A percentile compares a stretch with the other conserved stretches of the same genome.
Evolutionary conservation across 2,329 filamentous ascomycete genomes (phyloP).

Genomic region (Sporothrix brunneoviolacea): DNA sequence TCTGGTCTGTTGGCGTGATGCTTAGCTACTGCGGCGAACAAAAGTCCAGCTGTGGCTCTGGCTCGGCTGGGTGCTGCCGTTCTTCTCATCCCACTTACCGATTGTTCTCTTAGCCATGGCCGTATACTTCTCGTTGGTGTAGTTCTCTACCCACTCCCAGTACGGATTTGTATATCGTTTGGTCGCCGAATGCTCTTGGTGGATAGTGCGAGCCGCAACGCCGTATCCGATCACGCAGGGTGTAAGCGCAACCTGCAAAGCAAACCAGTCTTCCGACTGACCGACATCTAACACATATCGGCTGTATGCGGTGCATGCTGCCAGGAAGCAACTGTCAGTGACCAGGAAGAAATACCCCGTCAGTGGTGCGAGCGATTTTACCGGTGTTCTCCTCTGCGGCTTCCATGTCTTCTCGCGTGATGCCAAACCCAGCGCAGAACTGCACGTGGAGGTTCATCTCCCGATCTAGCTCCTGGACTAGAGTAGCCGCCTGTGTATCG

Average conservation of each 20-base stretch:
- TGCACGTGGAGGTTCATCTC: constrained; percentile 77
- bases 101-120: constrained; percentile 64
- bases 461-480: constrained; percentile 68
- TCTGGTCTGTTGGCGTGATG: constrained; percentile 38
- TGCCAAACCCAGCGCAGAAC: constrained; percentile 76
- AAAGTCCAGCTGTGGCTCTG: background rate
- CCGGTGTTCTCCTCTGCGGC: constrained; percentile 67
- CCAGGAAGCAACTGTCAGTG: no score
- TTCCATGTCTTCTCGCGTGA: constrained; percentile 67
- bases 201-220: constrained; percentile 65
- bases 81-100: constrained; percentile 40
- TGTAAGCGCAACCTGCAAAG: constrained; percentile 74
- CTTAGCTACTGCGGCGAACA: constrained; percentile 35
- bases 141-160: constrained; percentile 89
- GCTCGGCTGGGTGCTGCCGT: background rate
- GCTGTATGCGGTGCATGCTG: constrained; percentile 37
- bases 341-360: no score
- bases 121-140: constrained; percentile 72
- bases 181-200: constrained; percentile 51
- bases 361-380: no score
- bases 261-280: constrained; percentile 80
- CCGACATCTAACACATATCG: constrained; percentile 71
- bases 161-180: constrained; percentile 63
- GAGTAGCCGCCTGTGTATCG: constrained; percentile 34
- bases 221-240: constrained; percentile 90